These are phyloP conservation scores for Amylocarpus encephaloides DNA, from an alignment of 2,329 filamentous ascomycete species.

Conservation along the genomic window DNA sequence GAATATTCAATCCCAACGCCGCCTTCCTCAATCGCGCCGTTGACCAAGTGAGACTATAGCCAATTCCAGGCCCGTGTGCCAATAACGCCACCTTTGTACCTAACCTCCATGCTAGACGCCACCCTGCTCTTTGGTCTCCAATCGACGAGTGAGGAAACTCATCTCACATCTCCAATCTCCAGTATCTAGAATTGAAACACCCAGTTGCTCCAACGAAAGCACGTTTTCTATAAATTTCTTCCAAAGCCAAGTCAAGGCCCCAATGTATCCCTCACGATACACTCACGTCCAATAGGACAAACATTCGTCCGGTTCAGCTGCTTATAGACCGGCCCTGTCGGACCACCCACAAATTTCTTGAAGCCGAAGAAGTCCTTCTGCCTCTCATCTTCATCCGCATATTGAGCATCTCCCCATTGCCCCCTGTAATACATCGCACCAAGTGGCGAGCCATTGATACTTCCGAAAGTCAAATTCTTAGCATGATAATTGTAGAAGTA, in stretches of 20 bases:
- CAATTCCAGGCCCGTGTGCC: too few species aligned
- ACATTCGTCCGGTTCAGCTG: conserved; percentile 47
- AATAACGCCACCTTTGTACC: too few species aligned
- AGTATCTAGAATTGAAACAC: too few species aligned
- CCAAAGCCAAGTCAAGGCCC: conserved; percentile 11
- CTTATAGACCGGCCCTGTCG: conserved; percentile 56
- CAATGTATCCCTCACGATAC: conserved; percentile 25
- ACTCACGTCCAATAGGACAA: conserved; percentile 40
- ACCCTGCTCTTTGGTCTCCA: too few species aligned
- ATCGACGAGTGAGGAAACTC: too few species aligned
- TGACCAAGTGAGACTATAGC: too few species aligned
- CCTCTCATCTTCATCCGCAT: conserved; percentile 41
- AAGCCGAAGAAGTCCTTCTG: conserved; percentile 38
- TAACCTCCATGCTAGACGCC: too few species aligned
- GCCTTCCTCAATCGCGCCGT: too few species aligned
- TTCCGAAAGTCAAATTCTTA: conserved; percentile 21
- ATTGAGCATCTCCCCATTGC: conserved; percentile 56
- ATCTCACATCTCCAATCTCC: too few species aligned
- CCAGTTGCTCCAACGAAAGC: too few species aligned
- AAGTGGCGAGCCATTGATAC: conserved; percentile 37
- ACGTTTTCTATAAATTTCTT: too few species aligned
- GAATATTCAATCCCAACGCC: too few species aligned
- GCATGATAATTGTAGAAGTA: conserved; percentile 50
- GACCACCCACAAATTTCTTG: conserved; percentile 49
- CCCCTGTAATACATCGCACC: conserved; percentile 52